phyloP scores from a whole-genome alignment of 805 yeast genomes.

The Ogataea degrootiae region DNA sequence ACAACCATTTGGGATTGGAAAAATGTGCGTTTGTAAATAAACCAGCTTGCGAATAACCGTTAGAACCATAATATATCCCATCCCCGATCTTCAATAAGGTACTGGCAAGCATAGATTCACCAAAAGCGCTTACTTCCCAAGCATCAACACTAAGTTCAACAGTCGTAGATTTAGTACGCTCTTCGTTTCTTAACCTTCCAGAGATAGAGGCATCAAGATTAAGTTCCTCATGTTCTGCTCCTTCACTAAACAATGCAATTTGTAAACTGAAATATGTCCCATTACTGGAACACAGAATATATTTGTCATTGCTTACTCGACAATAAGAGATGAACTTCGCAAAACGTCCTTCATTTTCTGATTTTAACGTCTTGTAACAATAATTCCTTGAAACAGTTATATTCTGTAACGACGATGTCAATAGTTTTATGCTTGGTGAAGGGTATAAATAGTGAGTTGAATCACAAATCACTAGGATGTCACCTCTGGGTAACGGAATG shows the following conservation, averaged over 20 bases:
- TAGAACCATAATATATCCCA: conserved; percentile 1
- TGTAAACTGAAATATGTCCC: conserved; percentile 5
- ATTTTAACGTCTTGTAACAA: conserved; percentile 3
- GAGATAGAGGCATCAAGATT: conserved; percentile 9
- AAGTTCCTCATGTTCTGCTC: conserved; percentile 2
- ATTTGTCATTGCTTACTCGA: not conserved
- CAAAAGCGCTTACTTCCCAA: conserved; percentile 6
- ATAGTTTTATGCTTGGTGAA: conserved; percentile 5
- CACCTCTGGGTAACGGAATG: conserved; percentile 12
- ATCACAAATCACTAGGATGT: conserved; percentile 15
- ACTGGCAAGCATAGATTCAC: conserved; percentile 1
- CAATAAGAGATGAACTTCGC: conserved; percentile 6
- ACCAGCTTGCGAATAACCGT: not conserved
- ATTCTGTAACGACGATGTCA: conserved; percentile 1
- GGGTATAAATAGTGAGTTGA: conserved; percentile 15
- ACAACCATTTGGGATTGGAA: not conserved
- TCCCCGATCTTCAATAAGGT: not conserved
- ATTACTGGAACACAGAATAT: conserved; percentile 5
- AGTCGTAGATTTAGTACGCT: not conserved
- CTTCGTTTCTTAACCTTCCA: not conserved
- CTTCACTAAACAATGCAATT: conserved; percentile 1
- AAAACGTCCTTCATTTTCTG: conserved; percentile 10
- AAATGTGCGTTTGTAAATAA: not conserved
- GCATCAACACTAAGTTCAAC: conserved; percentile 5
- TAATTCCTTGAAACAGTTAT: conserved; percentile 4